These are phyloP conservation scores for Xylariaceae sp. DNA, from an alignment of 2,329 filamentous ascomycete species.

Conservation along the genomic window DNA sequence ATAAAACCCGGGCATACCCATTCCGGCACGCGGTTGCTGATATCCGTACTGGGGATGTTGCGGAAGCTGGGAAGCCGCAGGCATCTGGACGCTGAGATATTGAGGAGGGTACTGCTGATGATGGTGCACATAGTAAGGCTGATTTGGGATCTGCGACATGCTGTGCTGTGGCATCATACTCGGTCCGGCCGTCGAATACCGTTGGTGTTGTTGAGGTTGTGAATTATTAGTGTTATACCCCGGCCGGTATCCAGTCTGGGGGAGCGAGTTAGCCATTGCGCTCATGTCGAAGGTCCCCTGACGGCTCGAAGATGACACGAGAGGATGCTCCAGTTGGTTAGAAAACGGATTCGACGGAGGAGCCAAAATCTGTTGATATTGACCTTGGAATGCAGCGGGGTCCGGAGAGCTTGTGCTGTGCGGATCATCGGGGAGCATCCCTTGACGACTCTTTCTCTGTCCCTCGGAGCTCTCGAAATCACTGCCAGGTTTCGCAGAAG, in stretches of 20 bases:
- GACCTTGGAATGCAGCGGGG: slow-evolving; percentile 27
- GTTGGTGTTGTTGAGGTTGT: slow-evolving; percentile 29
- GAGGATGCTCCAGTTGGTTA: slow-evolving; percentile 40
- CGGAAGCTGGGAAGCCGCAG: slow-evolving; percentile 34
- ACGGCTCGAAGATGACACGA: slow-evolving; percentile 30
- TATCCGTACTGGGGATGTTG: slow-evolving; percentile 35
- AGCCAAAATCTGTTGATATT: slow-evolving; percentile 32
- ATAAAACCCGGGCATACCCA: slow-evolving; percentile 35
- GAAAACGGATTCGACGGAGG: slow-evolving; percentile 38
- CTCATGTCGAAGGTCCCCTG: slow-evolving; percentile 44
- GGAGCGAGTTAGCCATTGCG: slow-evolving; percentile 41
- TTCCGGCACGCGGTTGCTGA: slow-evolving; percentile 32
- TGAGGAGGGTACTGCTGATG: slow-evolving; percentile 38
- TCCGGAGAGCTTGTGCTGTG: slow-evolving; percentile 23
- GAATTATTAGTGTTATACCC: slow-evolving; percentile 29
- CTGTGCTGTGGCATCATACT: slow-evolving; percentile 37
- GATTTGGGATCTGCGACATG: slow-evolving; percentile 38
- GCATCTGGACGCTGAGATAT: slow-evolving; percentile 40
- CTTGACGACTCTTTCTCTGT: slow-evolving; percentile 20
- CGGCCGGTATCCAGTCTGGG: slow-evolving; percentile 37
- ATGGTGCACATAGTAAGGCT: slow-evolving; percentile 45
- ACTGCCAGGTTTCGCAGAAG: slow-evolving; percentile 27
- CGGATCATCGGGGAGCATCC: slow-evolving; percentile 21
- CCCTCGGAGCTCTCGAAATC: slow-evolving; percentile 28
- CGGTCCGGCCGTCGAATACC: slow-evolving; percentile 28